Conservation (phyloP, 2,329 filamentous ascomycete species). For the Tolypocladium cylindrosporum region DNA sequence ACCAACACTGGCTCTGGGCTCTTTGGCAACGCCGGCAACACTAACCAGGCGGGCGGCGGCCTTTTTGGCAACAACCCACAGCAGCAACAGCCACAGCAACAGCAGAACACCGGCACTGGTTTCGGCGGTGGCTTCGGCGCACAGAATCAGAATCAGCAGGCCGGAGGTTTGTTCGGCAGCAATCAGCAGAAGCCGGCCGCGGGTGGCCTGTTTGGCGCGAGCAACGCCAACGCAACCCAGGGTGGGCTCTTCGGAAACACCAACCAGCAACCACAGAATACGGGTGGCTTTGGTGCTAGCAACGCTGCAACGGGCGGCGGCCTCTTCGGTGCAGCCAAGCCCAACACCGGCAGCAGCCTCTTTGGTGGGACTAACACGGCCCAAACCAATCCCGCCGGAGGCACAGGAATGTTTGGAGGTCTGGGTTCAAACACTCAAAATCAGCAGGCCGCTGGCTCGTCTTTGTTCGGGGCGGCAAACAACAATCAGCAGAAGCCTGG, state of each 20-base stretch:
- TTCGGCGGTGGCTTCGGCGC: conserved; percentile 27
- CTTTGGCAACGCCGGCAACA: conserved; percentile 28
- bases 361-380: conserved; percentile 27
- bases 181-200: conserved; percentile 28
- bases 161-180: conserved; percentile 34
- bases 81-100: conserved; percentile 20
- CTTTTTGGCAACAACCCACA: conserved; percentile 32
- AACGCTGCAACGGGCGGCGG: conserved; percentile 20
- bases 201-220: conserved; percentile 25
- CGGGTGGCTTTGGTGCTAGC: conserved; percentile 22
- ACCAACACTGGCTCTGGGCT: conserved; percentile 21
- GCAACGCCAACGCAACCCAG: conserved; percentile 17
- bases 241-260: conserved; percentile 34
- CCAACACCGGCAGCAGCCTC: conserved; percentile 24
- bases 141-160: conserved; percentile 18
- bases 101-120: conserved; percentile 13
- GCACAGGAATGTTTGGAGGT: conserved; percentile 35
- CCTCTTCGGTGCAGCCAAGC: conserved; percentile 28
- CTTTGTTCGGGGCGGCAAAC: conserved; percentile 38
- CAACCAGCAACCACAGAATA: conserved; percentile 29
- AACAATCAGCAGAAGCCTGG: conserved; percentile 28
- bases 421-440: conserved; percentile 23
- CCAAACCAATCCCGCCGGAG: conserved; percentile 22
- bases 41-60: conserved; percentile 27
- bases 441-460: conserved; percentile 27